Evolutionary conservation across 176 grass and related monocot species (phyloP), one percentile per base, ranked within the genome.

Genomic region (Neostapfia colusana): DNA sequence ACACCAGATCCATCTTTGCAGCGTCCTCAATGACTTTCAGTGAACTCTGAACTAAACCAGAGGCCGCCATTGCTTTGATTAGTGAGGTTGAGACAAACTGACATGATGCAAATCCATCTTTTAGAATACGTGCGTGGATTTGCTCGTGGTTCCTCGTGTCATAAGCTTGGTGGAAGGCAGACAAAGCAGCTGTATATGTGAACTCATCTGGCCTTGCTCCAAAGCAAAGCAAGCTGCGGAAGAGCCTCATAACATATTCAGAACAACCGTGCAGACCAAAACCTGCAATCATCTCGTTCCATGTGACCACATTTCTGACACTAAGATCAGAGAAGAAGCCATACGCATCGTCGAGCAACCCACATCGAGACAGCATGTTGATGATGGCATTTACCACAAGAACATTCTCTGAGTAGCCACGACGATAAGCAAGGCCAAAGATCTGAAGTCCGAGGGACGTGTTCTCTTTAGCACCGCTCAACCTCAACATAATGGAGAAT

Each of bases 251-350:
- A 11, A 75, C 82, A 16, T 82, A 51, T 61, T 70, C 58, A 16
- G 69, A 62, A 71, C 27, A 64, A 9, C 66, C 27, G 41, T 85
- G 66, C n/a, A 86, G 25, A 77, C 69, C 83, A 68, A 80, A 88
- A 18, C 79, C 83, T 42, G 82, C 68, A 20, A 88, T 85, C 75
- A 92, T 88, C 70, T 85, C 89, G 6, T 92, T 92, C 70, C 85
- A 92, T 24, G 83, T 85, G 34, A 85, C 66, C 11, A 67, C 17
- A 35, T 92, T 92, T 48, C 59, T 68, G 73, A 12, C 28, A 46
- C 63, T 39, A 26, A 83, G 74, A 35, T 41, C 23, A 35, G 64
- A 37, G 65, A 92, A 88, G 36, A 83, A 82, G 13, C 67, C 36
- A 83, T 76, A 78, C 24, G 90, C 79, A 59, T 38, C 46, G 27